Evolutionary conservation across 2,329 filamentous ascomycete genomes (phyloP).

Genomic region (Ciborinia camelliae): DNA sequence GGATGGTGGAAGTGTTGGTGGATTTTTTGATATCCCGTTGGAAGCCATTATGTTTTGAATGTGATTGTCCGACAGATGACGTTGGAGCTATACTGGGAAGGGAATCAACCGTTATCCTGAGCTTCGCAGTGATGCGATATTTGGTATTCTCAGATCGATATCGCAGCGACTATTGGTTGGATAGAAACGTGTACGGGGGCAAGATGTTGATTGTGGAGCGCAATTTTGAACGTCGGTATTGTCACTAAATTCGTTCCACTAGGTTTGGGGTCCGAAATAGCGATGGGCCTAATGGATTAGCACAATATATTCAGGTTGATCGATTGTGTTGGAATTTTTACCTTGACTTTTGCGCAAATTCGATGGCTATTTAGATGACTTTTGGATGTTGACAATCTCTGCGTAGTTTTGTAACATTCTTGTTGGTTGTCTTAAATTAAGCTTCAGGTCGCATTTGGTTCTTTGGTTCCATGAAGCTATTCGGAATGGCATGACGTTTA

Average conservation of each 20-base stretch:
- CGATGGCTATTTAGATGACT: neutral
- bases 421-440: constrained; percentile 6
- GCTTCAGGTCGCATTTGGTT: constrained; percentile 11
- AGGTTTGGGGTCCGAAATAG: constrained; percentile 4
- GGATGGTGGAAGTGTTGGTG: constrained; percentile 71
- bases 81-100: neutral
- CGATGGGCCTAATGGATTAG: constrained; percentile 1
- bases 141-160: neutral
- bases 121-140: neutral
- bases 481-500: constrained; percentile 15
- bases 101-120: neutral
- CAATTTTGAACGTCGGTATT: neutral
- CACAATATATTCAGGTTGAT: neutral
- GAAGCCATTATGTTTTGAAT: constrained; percentile 14
- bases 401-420: neutral
- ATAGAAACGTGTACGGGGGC: neutral
- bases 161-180: neutral
- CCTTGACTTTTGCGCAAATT: constrained; percentile 2
- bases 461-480: constrained; percentile 20
- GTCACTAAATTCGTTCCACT: constrained; percentile 12
- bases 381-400: neutral
- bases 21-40: constrained; percentile 39
- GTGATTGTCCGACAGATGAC: neutral
- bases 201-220: neutral
- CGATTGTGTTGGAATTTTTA: neutral